These are phyloP conservation scores for Litchi chinensis DNA, from an alignment of 345 rosid species.

Conservation along the genomic window DNA sequence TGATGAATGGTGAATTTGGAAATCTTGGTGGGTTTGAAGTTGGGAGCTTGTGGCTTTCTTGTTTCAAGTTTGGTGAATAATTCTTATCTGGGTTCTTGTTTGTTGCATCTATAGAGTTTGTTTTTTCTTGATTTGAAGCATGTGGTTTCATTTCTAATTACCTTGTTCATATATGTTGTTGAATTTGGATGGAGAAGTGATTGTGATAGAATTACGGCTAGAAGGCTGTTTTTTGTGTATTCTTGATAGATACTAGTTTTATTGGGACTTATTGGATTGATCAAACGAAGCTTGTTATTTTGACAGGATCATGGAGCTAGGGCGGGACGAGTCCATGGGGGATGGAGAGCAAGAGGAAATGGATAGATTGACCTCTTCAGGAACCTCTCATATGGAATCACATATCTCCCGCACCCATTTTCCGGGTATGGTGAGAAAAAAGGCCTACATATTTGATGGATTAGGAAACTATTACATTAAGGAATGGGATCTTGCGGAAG, in stretches of 20 bases:
- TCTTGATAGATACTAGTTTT: constrained; percentile 10
- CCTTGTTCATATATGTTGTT: background rate
- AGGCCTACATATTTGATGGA: constrained; percentile 89
- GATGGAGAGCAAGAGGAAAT: constrained; percentile 57
- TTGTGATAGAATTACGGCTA: background rate
- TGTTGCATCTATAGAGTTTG: constrained; percentile 12
- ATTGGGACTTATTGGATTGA: background rate
- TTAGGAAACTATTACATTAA: constrained; percentile 62
- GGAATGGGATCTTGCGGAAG: constrained; percentile 88
- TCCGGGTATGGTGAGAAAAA: constrained; percentile 74
- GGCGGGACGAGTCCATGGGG: constrained; percentile 35
- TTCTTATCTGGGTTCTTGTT: constrained; percentile 15
- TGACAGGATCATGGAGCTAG: constrained; percentile 49
- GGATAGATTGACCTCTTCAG: constrained; percentile 40
- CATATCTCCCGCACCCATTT: constrained; percentile 29
- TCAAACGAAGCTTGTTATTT: constrained; percentile 5
- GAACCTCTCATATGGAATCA: constrained; percentile 24
- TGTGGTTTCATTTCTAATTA: background rate
- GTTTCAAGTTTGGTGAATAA: constrained; percentile 13
- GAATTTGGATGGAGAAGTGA: constrained; percentile 1
- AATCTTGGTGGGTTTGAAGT: constrained; percentile 16
- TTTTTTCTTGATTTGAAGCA: constrained; percentile 3
- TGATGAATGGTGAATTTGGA: constrained; percentile 15
- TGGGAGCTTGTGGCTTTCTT: background rate
- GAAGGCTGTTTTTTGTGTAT: background rate